These are phyloP conservation scores for Smallanthus sonchifolius DNA, from an alignment of 129 eudicot genomes.

Conservation along the genomic window DNA sequence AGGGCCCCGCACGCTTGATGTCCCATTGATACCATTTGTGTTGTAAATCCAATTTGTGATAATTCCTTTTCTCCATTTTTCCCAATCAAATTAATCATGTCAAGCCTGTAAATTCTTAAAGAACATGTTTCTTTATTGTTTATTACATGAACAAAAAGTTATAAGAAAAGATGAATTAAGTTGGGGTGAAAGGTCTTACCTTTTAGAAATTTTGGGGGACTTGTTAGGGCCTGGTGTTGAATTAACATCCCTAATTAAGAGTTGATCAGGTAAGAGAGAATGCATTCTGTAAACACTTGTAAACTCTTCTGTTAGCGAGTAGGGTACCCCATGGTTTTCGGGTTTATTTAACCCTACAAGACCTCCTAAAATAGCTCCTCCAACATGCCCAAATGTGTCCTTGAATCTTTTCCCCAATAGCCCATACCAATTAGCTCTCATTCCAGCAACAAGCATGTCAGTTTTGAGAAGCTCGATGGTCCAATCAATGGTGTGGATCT, in stretches of 20 bases:
- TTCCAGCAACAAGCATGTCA: conserved; percentile 46
- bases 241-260: conserved; percentile 35
- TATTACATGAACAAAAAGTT: not conserved
- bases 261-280: conserved; percentile 49
- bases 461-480: conserved; percentile 64
- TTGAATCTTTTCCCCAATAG: conserved; percentile 53
- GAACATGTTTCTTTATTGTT: not conserved
- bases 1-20: conserved; percentile 63
- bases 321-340: conserved; percentile 55
- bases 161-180: not conserved
- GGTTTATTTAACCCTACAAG: conserved; percentile 49
- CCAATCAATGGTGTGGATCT: conserved; percentile 79
- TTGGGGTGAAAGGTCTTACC: conserved; percentile 17
- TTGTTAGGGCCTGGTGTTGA: conserved; percentile 49
- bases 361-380: conserved; percentile 50
- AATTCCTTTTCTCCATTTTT: conserved; percentile 28
- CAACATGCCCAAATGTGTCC: conserved; percentile 54
- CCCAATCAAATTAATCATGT: conserved; percentile 44
- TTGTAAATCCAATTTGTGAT: conserved; percentile 38
- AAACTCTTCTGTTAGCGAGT: conserved; percentile 67
- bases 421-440: conserved; percentile 70
- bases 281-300: conserved; percentile 60
- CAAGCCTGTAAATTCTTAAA: conserved; percentile 23
- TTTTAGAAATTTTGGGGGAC: conserved; percentile 39
- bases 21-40: conserved; percentile 67